Conservation (phyloP, 139 green algal species). For the Volvox reticuliferus region DNA sequence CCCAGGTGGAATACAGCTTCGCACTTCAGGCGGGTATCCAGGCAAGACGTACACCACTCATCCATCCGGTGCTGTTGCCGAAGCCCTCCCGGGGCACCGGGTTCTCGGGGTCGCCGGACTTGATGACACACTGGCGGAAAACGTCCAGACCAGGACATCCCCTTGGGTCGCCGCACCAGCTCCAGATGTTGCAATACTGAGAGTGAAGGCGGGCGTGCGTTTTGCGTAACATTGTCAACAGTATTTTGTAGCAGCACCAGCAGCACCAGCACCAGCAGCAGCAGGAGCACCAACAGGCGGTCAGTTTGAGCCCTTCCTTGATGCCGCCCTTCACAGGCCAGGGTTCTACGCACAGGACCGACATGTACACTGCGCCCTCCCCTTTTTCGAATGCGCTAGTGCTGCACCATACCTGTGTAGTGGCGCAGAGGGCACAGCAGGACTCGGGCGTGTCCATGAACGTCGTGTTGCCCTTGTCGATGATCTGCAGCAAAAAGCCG, state of each 20-base stretch:
- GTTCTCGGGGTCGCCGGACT: not conserved
- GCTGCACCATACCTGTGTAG: not conserved
- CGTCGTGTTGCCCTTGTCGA: not conserved
- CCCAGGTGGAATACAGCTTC: no score
- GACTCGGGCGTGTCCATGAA: not conserved
- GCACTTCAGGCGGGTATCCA: not conserved
- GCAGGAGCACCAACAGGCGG: no score
- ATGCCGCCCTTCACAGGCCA: no score
- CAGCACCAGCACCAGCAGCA: no score
- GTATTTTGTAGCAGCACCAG: no score
- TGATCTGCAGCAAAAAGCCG: not conserved
- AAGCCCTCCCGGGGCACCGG: not conserved
- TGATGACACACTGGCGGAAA: slow-evolving; percentile 28
- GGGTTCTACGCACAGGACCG: no score
- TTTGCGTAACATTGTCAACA: no score
- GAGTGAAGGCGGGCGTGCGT: no score
- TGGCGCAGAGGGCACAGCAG: slow-evolving; percentile 15
- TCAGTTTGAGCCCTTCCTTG: no score
- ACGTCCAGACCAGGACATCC: not conserved
- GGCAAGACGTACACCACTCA: slow-evolving; percentile 11
- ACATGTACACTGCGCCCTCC: no score
- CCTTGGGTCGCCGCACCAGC: not conserved
- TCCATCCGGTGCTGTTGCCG: slow-evolving; percentile 25
- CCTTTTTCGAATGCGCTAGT: no score
- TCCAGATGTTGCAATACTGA: slow-evolving; percentile 27